Conservation (phyloP, 768 basidiomycete species). For the Tricholoma bakamatsutake region DNA sequence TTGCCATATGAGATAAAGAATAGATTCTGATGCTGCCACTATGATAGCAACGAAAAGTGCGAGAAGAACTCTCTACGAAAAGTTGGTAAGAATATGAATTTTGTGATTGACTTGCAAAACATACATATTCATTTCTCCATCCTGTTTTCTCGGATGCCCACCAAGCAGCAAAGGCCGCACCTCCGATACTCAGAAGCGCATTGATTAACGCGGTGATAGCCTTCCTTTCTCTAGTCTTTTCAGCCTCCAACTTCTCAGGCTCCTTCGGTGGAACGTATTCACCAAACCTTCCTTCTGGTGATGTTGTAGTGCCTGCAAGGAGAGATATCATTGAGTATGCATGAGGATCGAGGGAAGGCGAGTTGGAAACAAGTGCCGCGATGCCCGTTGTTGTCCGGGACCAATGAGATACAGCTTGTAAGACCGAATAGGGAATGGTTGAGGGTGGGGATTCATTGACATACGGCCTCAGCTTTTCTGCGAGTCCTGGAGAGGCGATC, state of each 20-base stretch:
- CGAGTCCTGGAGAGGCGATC: constrained; percentile 41
- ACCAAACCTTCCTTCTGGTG: constrained; percentile 69
- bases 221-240: constrained; percentile 49
- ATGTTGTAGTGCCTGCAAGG: constrained; percentile 73
- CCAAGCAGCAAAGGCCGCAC: constrained; percentile 65
- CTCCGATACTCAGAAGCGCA: constrained; percentile 60
- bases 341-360: constrained; percentile 41
- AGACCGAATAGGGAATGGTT: constrained; percentile 58
- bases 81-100: constrained; percentile 2
- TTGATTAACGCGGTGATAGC: constrained; percentile 69
- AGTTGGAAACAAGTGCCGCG: constrained; percentile 28
- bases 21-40: constrained; percentile 66
- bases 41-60: constrained; percentile 53
- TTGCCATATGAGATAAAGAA: constrained; percentile 71
- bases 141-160: constrained; percentile 61
- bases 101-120: constrained; percentile 19
- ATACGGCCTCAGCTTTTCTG: constrained; percentile 34
- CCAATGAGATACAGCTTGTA: constrained; percentile 64
- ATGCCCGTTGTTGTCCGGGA: constrained; percentile 47
- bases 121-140: constrained; percentile 74
- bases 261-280: constrained; percentile 38
- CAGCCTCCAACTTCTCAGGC: constrained; percentile 41
- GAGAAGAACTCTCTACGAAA: constrained; percentile 49
- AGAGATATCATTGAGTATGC: constrained; percentile 68
- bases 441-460: constrained; percentile 29